Evolutionary conservation across 2,329 filamentous ascomycete species (phyloP).

Genomic region (Berkeleyomyces rouxiae): DNA sequence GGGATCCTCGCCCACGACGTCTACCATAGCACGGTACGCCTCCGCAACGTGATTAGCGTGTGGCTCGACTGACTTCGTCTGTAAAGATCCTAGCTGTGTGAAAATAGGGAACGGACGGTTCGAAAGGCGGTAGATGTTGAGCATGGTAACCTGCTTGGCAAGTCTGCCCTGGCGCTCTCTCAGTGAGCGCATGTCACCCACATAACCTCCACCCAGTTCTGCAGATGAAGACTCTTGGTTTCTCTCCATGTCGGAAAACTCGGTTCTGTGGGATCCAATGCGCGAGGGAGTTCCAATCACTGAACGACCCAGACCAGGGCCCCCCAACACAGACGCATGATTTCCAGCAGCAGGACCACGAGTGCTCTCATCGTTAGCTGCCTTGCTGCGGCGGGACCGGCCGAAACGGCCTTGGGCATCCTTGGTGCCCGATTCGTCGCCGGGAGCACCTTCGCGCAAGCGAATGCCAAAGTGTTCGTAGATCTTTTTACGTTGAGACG

Average conservation of each 20-base stretch:
- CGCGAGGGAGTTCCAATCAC: constrained; percentile 68
- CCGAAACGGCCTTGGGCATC: constrained; percentile 39
- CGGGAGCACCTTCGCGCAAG: constrained; percentile 29
- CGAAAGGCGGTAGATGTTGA: constrained; percentile 58
- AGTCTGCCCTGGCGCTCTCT: constrained; percentile 75
- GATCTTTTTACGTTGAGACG: constrained; percentile 78
- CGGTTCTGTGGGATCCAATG: constrained; percentile 44
- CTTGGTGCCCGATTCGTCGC: constrained; percentile 22
- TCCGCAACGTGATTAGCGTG: constrained; percentile 61
- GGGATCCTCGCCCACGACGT: constrained; percentile 58
- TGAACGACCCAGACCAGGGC: constrained; percentile 59
- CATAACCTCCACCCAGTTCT: constrained; percentile 27
- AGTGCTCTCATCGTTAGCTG: constrained; percentile 39
- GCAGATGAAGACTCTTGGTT: constrained; percentile 25
- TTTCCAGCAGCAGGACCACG: constrained; percentile 24
- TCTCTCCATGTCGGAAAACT: constrained; percentile 53
- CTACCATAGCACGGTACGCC: constrained; percentile 65
- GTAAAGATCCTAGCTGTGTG: constrained; percentile 58
- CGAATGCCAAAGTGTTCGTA: constrained; percentile 93
- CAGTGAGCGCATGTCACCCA: constrained; percentile 57
- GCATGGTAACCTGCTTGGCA: constrained; percentile 57
- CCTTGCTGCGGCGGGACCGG: constrained; percentile 37
- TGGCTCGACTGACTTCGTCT: constrained; percentile 51
- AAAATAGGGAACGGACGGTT: constrained; percentile 56
- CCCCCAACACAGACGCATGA: constrained; percentile 32